A percentile compares a stretch with the other conserved stretches of the same genome.
Evolutionary conservation across 1,139 yeast genomes (phyloP).

Genomic region (Suhomyces guaymorum): DNA sequence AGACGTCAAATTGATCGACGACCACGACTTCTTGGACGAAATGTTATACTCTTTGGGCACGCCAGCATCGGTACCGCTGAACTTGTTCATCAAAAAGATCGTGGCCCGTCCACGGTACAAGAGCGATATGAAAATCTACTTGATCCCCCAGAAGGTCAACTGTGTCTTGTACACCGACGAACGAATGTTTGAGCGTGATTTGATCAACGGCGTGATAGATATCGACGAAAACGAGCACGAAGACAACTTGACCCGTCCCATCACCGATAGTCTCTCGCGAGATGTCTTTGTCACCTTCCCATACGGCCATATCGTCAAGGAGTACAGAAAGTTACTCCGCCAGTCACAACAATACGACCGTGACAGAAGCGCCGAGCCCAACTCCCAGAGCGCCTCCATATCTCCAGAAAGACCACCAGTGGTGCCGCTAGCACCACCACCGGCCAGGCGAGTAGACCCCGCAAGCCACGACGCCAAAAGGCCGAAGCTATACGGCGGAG

Average conservation of each 20-base stretch:
- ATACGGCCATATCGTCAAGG: conserved; percentile 19
- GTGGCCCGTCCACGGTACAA: conserved; percentile 56
- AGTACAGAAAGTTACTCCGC: conserved; percentile 17
- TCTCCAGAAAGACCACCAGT: neutral
- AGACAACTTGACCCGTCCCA: conserved; percentile 4
- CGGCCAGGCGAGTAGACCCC: no score
- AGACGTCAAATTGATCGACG: conserved; percentile 50
- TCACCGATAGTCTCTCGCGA: conserved; percentile 9
- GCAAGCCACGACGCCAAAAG: neutral
- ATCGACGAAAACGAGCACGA: conserved; percentile 11
- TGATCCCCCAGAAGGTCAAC: conserved; percentile 28
- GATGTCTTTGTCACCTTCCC: conserved; percentile 29
- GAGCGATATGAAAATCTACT: conserved; percentile 49
- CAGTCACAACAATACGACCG: conserved; percentile 7
- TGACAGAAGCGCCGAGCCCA: neutral
- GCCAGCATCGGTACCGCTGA: conserved; percentile 42
- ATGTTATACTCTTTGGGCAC: conserved; percentile 43
- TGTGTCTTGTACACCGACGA: conserved; percentile 51
- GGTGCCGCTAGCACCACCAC: neutral
- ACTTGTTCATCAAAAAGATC: conserved; percentile 47
- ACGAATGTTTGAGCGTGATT: conserved; percentile 53
- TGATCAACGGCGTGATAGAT: conserved; percentile 50
- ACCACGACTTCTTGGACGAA: conserved; percentile 45
- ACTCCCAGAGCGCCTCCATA: neutral
- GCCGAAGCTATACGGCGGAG: neutral